These are phyloP conservation scores for Verticillium longisporum DNA, from an alignment of 2,329 filamentous ascomycete species.

Conservation along the genomic window DNA sequence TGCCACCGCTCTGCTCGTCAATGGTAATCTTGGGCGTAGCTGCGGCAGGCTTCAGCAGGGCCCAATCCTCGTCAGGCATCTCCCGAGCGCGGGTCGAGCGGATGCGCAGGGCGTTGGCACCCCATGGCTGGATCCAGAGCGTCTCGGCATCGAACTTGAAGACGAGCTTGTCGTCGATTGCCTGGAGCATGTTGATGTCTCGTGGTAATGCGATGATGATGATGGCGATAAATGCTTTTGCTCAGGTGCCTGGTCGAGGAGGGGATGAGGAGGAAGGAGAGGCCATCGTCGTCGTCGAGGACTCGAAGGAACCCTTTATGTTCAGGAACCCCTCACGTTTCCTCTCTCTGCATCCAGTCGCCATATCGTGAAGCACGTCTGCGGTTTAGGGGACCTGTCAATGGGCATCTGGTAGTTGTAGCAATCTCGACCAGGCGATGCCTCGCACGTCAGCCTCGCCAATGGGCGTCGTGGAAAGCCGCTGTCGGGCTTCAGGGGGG, in stretches of 20 bases:
- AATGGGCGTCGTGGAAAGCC: neutral
- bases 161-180: neutral
- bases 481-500: neutral
- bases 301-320: neutral
- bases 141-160: constrained; percentile 34
- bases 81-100: constrained; percentile 32
- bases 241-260: too few species aligned
- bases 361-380: neutral
- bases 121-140: constrained; percentile 43
- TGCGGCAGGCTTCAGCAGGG: constrained; percentile 17
- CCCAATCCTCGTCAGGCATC: constrained; percentile 30
- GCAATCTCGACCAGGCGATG: neutral
- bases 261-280: neutral
- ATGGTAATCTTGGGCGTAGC: constrained; percentile 11
- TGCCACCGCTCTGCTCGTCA: constrained; percentile 13
- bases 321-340: neutral
- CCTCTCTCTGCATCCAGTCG: neutral
- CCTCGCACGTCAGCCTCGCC: neutral
- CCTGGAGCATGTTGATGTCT: neutral
- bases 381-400: neutral
- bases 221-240: too few species aligned
- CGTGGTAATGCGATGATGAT: neutral
- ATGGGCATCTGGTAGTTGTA: neutral
- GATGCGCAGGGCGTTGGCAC: constrained; percentile 35
- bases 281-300: neutral